Conservation (phyloP, 2,329 filamentous ascomycete genomes). For the Hypoxylon sp. region DNA sequence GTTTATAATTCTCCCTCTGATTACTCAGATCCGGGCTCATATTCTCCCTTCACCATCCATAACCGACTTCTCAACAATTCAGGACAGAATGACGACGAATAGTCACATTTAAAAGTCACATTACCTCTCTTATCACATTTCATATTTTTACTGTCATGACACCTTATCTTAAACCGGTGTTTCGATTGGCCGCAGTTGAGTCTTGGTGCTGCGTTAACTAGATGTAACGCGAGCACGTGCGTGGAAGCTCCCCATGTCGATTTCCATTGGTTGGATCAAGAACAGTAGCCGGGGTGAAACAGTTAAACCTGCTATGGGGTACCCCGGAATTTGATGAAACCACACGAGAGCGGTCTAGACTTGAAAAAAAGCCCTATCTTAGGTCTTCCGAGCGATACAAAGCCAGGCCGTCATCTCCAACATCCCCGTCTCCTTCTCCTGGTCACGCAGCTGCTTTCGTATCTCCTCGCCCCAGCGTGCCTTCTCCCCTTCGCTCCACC, state of each 20-base stretch:
- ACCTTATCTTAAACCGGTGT: not conserved
- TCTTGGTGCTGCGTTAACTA: not conserved
- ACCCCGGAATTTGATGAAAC: not conserved
- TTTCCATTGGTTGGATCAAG: not conserved
- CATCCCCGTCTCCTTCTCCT: constrained; percentile 37
- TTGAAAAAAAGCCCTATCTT: not conserved
- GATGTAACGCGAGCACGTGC: not conserved
- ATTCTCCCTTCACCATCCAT: not conserved
- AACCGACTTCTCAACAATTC: not conserved
- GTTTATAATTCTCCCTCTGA: constrained; percentile 10
- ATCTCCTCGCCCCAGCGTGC: constrained; percentile 41
- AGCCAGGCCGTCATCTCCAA: constrained; percentile 44
- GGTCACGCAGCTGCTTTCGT: constrained; percentile 37
- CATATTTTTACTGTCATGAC: not conserved
- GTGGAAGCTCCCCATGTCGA: not conserved
- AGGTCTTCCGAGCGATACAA: constrained; percentile 38
- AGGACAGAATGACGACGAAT: not conserved
- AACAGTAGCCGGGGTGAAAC: not conserved
- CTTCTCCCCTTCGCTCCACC: constrained; percentile 42
- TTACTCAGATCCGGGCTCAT: not conserved
- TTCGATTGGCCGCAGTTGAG: not conserved
- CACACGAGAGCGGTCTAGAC: not conserved
- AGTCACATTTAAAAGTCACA: not conserved
- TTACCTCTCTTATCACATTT: not conserved
- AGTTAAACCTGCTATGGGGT: not conserved